phyloP scores from a whole-genome alignment of 176 grass and related monocot genomes.

The Musa beccarii region DNA sequence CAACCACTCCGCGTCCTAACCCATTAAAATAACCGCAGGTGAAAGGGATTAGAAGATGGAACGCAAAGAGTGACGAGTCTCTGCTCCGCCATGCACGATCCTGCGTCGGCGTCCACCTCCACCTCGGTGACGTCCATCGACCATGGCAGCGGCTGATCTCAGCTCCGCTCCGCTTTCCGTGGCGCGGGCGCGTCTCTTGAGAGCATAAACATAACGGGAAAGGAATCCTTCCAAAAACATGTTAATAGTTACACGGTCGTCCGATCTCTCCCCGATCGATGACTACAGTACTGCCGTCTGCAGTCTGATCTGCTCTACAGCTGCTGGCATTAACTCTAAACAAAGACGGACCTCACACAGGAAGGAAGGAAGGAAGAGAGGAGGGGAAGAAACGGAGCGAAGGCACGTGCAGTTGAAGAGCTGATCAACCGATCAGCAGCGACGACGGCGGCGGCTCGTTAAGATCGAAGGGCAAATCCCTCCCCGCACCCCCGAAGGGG shows the following conservation, averaged over 20 bases:
- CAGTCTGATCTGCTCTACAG: not conserved
- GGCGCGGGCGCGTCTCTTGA: too few relatives aligned
- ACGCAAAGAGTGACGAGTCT: not conserved
- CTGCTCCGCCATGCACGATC: constrained; percentile 2
- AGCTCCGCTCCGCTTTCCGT: too few relatives aligned
- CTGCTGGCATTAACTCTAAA: not conserved
- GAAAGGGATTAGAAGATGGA: not conserved
- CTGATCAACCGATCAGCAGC: constrained; percentile 1
- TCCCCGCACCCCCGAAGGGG: constrained; percentile 8
- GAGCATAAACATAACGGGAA: not conserved
- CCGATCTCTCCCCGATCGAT: not conserved
- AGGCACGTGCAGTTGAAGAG: not conserved
- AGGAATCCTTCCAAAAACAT: not conserved
- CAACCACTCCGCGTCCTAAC: not conserved
- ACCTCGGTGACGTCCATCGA: too few relatives aligned
- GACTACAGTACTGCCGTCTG: not conserved
- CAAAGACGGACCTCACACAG: not conserved
- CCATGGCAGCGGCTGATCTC: too few relatives aligned
- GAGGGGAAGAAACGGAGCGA: not conserved
- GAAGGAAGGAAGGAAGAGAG: not conserved
- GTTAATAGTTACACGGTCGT: not conserved
- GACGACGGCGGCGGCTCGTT: constrained; percentile 63
- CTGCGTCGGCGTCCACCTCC: not conserved
- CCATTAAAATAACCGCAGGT: not conserved
- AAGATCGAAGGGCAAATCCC: constrained; percentile 66